Base-by-base conservation (phyloP, 2,329 filamentous ascomycete genomes). In the Pseudogymnoascus sp. region DNA sequence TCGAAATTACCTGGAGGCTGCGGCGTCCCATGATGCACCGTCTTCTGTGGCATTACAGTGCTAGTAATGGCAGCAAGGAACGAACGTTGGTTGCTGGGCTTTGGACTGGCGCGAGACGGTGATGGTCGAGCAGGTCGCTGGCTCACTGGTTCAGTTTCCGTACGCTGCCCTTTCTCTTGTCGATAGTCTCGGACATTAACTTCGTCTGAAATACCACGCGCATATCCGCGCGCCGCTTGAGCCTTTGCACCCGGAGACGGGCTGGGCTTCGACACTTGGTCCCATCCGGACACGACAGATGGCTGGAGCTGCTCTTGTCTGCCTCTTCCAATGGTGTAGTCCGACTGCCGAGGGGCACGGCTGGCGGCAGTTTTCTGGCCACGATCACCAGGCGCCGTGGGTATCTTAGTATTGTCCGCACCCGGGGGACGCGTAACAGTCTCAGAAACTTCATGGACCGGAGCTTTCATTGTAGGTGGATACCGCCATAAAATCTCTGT, bases 401-500 rank as follows among this genome's bases (percentile, higher is more conserved):
- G 33, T 15, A 21, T 12, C 21, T 15, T 12, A n/a, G 35, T 9
- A 7, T 10, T 15, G 10, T 4, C 4, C 8, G 17, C n/a, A 59
- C 15, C 38, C 13, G 58, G 58, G 17, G 58, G 12, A 29, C 58
- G 35, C 8, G 33, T 27, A 39, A 59, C 25, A 39, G 35, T 59
- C 35, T 38, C 33, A 15, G 33, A 39, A 17, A 41, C 35, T 9
- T 38, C 58, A 12, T 59, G 21, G 10, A 17, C 58, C 10, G 38
- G 35, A 29, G 25, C 25, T 39, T 55, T 55, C 29, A 55, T 33
- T 15, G 48, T 33, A 21, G 58, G 58, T 27, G 17, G 33, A 41
- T 59, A 59, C 8, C 58, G 58, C 58, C 58, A 59, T 15, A 59
- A 9, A 59, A 31, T 59, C 58, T 59, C 58, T 13, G 17, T 59